Conservation (phyloP, 1,284 basidiomycete species). For the Cryptococcus maquisensis region DNA sequence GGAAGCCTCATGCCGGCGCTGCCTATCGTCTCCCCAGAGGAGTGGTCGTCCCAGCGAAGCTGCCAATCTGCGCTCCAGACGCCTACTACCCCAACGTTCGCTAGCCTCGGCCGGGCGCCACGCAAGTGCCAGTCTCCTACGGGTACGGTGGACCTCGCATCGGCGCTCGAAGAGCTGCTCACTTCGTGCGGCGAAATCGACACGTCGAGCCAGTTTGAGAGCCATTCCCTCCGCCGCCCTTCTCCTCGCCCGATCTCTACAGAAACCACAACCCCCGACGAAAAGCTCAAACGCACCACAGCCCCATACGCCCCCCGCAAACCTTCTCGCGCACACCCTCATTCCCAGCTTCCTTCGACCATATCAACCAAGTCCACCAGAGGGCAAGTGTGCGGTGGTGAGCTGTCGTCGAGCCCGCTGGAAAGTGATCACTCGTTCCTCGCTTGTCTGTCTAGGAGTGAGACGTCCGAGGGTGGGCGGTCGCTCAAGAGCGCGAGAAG, state of each 20-base stretch:
- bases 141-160: conserved; percentile 17
- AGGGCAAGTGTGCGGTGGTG: too few species aligned
- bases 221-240: conserved; percentile 8
- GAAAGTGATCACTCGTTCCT: conserved; percentile 33
- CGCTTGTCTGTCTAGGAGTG: conserved; percentile 3
- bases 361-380: too few species aligned
- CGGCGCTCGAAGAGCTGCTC: conserved; percentile 24
- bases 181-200: conserved; percentile 19
- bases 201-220: conserved; percentile 2
- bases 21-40: conserved; percentile 15
- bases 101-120: not conserved
- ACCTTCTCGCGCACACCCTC: not conserved
- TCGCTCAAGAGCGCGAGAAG: not conserved
- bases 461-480: not conserved
- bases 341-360: conserved; percentile 5
- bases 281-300: not conserved
- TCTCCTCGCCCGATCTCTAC: too few species aligned
- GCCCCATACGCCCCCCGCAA: conserved; percentile 4
- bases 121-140: conserved; percentile 3
- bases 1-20: conserved; percentile 19
- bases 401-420: too few species aligned
- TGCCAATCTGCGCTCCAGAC: not conserved
- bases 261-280: not conserved
- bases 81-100: conserved; percentile 5
- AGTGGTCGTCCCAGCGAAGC: conserved; percentile 6